Evolutionary conservation across 2,329 filamentous ascomycete genomes (phyloP).

Genomic region (Fonsecaea monophora): DNA sequence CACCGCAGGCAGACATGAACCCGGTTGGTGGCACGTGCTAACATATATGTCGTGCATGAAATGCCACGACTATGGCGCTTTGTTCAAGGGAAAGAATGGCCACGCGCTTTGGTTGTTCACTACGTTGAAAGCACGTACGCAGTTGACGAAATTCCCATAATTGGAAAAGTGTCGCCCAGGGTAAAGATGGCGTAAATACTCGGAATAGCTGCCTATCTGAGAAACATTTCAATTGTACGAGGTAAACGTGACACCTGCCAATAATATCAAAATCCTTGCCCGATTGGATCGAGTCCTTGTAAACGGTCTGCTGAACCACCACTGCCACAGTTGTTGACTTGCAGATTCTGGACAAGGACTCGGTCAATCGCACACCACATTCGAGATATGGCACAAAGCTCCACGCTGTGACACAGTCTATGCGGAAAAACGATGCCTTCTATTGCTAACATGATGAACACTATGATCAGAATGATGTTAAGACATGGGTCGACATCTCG

Average conservation of each 20-base stretch:
- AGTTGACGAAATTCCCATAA: neutral
- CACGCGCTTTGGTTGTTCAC: neutral
- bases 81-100: neutral
- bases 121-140: too few relatives aligned
- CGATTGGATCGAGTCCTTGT: neutral
- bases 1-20: slow-evolving; percentile 33
- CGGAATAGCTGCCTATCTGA: too few relatives aligned
- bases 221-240: too few relatives aligned
- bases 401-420: neutral
- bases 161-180: neutral
- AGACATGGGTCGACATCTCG: too few relatives aligned
- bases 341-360: neutral
- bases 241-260: too few relatives aligned
- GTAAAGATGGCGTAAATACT: too few relatives aligned
- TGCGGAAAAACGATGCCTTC: too few relatives aligned
- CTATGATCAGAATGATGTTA: too few relatives aligned
- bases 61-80: slow-evolving; percentile 11
- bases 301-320: neutral
- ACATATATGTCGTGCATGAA: slow-evolving; percentile 29
- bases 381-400: neutral
- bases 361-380: neutral
- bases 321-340: neutral
- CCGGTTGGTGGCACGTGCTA: slow-evolving; percentile 29
- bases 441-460: too few relatives aligned
- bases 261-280: too few relatives aligned